These are phyloP conservation scores for Nitzschia sp. DNA, from an alignment of 108 stramenopile species.

Conservation along the genomic window DNA sequence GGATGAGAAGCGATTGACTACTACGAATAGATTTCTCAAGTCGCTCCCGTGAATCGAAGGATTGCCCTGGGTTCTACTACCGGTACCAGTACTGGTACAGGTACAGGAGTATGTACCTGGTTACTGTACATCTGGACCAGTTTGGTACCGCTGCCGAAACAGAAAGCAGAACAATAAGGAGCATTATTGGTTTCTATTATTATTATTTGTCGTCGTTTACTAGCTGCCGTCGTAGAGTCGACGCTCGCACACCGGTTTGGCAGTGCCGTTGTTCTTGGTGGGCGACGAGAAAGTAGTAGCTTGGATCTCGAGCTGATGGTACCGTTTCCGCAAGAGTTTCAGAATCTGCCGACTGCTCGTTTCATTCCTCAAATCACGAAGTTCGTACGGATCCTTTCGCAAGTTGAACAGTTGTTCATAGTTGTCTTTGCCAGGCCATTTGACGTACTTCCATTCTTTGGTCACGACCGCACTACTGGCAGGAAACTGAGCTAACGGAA, in stretches of 20 bases:
- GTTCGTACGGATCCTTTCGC: slow-evolving; percentile 51
- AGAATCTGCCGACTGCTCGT: neutral
- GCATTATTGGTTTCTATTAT: too few species aligned
- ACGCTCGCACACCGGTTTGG: neutral
- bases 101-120: too few species aligned
- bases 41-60: too few species aligned
- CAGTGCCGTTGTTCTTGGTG: neutral
- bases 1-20: too few species aligned
- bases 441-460: slow-evolving; percentile 62
- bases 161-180: too few species aligned
- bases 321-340: neutral
- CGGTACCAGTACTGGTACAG: too few species aligned
- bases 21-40: too few species aligned
- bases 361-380: slow-evolving; percentile 31
- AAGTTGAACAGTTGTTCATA: slow-evolving; percentile 61
- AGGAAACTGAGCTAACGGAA: slow-evolving; percentile 51
- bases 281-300: too few species aligned
- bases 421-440: slow-evolving; percentile 48
- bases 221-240: neutral
- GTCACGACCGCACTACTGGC: slow-evolving; percentile 51
- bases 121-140: too few species aligned
- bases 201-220: too few species aligned
- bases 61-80: too few species aligned
- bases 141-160: too few species aligned
- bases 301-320: neutral